phyloP scores from a whole-genome alignment of 2,329 filamentous ascomycete genomes.

The Fusarium equiseti region DNA sequence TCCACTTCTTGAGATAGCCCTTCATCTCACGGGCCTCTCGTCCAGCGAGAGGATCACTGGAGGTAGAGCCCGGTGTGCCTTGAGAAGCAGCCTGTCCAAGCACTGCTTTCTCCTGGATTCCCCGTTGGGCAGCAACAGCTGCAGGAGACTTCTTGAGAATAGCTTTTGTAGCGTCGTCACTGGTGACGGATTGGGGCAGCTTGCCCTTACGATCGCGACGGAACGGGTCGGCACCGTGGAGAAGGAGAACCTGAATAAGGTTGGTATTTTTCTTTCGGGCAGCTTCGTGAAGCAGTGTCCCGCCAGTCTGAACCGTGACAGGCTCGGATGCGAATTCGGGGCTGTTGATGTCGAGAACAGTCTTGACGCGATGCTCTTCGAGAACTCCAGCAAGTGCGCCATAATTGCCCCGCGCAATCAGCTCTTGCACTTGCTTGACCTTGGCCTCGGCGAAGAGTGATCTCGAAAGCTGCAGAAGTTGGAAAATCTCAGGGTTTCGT shows the following conservation, averaged over 20 bases:
- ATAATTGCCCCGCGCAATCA: conserved; percentile 81
- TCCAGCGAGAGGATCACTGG: conserved; percentile 74
- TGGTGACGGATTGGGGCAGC: conserved; percentile 94
- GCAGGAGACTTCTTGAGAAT: conserved; percentile 96
- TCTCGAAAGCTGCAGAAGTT: conserved; percentile 89
- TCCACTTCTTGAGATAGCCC: conserved; percentile 99
- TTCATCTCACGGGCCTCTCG: conserved; percentile 97
- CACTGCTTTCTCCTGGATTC: conserved; percentile 97
- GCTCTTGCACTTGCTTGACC: conserved; percentile 83
- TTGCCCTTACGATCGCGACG: conserved; percentile 94
- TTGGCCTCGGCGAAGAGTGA: conserved; percentile 91
- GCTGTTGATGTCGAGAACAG: conserved; percentile 90
- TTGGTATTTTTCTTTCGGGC: conserved; percentile 87
- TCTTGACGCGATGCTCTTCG: conserved; percentile 87
- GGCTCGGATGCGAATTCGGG: conserved; percentile 88
- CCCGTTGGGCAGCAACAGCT: conserved; percentile 91
- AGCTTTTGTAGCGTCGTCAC: conserved; percentile 87
- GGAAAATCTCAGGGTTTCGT: conserved; percentile 93
- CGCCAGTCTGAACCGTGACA: conserved; percentile 82
- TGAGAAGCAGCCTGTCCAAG: conserved; percentile 78
- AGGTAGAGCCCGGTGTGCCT: conserved; percentile 62
- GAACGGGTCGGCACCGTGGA: conserved; percentile 97
- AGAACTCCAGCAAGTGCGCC: conserved; percentile 81
- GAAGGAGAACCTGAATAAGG: conserved; percentile 88
- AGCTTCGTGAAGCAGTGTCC: conserved; percentile 92